Evolutionary conservation across 805 yeast species (phyloP).

Genomic region (Wickerhamomyces rabaulensis): DNA sequence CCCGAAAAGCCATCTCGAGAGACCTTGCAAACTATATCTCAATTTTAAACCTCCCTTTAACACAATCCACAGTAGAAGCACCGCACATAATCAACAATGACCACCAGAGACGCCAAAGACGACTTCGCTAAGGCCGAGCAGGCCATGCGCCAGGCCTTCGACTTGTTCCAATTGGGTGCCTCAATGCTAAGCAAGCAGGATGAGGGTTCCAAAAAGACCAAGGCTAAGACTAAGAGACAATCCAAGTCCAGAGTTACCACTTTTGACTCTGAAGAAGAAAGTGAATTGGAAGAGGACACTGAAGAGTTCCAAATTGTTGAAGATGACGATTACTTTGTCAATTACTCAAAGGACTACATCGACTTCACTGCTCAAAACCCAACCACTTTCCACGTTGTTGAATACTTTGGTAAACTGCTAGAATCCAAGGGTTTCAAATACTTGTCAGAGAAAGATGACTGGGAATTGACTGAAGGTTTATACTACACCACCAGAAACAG

Average conservation of each 20-base stretch:
- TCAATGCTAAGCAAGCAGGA: conserved; percentile 14
- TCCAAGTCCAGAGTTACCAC: conserved; percentile 9
- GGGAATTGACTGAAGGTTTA: conserved; percentile 42
- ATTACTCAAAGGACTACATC: conserved; percentile 47
- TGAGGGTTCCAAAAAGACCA: conserved; percentile 1
- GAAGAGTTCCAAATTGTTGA: conserved; percentile 1
- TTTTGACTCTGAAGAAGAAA: conserved; percentile 20
- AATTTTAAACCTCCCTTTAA: not conserved
- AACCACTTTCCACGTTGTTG: conserved; percentile 69
- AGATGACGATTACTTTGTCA: conserved; percentile 22
- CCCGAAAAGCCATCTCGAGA: not conserved
- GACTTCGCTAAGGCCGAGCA: conserved; percentile 15
- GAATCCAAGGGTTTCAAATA: conserved; percentile 58
- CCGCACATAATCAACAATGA: not conserved
- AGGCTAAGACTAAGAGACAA: conserved; percentile 2
- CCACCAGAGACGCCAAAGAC: conserved; percentile 1
- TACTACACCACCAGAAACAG: conserved; percentile 69
- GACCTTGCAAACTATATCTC: not conserved
- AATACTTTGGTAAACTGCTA: conserved; percentile 42
- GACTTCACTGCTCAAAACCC: conserved; percentile 71
- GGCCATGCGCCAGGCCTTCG: conserved; percentile 22
- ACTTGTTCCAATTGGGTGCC: conserved; percentile 20
- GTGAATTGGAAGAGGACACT: conserved; percentile 12
- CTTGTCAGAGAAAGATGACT: conserved; percentile 52
- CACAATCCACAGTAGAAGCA: not conserved